Evolutionary conservation across 306 rosid genomes (phyloP).

Genomic region (Cucumis melo): DNA sequence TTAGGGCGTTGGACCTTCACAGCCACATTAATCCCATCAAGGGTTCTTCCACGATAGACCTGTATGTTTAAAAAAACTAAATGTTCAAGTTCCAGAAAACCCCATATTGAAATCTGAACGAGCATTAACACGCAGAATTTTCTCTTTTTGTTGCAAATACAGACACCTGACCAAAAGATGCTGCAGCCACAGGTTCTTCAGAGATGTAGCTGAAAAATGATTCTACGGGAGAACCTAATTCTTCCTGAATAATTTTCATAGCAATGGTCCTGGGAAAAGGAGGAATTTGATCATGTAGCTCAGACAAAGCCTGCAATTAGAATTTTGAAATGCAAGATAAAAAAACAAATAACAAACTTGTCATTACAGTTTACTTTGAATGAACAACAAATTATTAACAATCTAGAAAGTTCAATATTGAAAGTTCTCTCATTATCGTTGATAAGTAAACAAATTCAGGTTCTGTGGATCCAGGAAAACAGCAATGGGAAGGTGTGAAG

Average conservation of each 20-base stretch:
- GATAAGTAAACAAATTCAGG: background rate
- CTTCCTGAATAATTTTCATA: constrained; percentile 80
- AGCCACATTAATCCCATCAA: constrained; percentile 63
- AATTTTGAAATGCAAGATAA: constrained; percentile 11
- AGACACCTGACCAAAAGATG: constrained; percentile 95
- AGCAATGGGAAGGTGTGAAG: background rate
- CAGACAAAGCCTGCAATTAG: constrained; percentile 74
- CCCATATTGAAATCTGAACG: constrained; percentile 2
- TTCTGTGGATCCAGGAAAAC: background rate
- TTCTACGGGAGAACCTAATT: constrained; percentile 64
- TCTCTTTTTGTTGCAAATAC: background rate
- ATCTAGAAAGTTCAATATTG: background rate
- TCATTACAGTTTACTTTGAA: background rate
- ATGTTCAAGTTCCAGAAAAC: constrained; percentile 4
- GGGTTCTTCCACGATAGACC: constrained; percentile 69
- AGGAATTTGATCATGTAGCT: constrained; percentile 83
- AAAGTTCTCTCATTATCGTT: background rate
- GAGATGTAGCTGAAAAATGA: constrained; percentile 69
- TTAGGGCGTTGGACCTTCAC: constrained; percentile 93
- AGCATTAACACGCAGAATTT: background rate
- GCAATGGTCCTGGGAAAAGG: constrained; percentile 76
- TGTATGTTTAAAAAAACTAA: constrained; percentile 14
- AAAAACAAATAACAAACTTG: constrained; percentile 2
- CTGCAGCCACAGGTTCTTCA: constrained; percentile 81
- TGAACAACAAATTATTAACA: background rate